phyloP scores from a whole-genome alignment of 257 asterid genomes.

The Solanum appendiculatum region DNA sequence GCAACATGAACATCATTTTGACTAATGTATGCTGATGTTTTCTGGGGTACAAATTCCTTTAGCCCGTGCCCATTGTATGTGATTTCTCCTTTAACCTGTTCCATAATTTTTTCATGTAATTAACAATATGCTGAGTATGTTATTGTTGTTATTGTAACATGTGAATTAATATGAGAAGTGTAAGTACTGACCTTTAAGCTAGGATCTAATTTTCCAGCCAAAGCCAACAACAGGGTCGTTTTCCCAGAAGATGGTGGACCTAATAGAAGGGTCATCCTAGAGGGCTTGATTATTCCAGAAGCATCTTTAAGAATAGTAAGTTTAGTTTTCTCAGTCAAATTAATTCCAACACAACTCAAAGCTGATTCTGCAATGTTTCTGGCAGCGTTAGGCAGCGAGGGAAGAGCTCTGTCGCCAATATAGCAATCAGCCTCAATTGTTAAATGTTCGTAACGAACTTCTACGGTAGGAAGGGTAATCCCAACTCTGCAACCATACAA shows the following conservation, averaged over 20 bases:
- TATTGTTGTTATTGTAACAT: not conserved
- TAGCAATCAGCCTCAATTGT: slow-evolving; percentile 44
- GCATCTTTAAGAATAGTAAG: slow-evolving; percentile 37
- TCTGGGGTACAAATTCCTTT: slow-evolving; percentile 69
- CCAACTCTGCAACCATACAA: slow-evolving; percentile 36
- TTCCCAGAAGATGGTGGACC: slow-evolving; percentile 74
- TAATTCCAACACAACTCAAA: slow-evolving; percentile 33
- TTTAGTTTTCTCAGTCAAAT: slow-evolving; percentile 29
- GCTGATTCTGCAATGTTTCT: slow-evolving; percentile 32
- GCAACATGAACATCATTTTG: slow-evolving; percentile 90
- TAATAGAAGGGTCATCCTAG: slow-evolving; percentile 62
- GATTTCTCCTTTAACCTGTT: slow-evolving; percentile 63
- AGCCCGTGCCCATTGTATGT: slow-evolving; percentile 74
- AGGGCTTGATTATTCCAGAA: slow-evolving; percentile 62
- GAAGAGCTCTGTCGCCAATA: slow-evolving; percentile 59
- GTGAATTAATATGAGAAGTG: not conserved
- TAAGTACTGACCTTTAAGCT: slow-evolving; percentile 36
- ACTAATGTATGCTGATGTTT: slow-evolving; percentile 93
- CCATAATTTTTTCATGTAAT: not conserved
- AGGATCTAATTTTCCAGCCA: slow-evolving; percentile 46
- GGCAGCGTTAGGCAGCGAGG: slow-evolving; percentile 42
- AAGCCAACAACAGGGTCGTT: slow-evolving; percentile 50
- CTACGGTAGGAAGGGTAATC: slow-evolving; percentile 38
- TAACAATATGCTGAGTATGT: not conserved
- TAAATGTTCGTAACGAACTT: slow-evolving; percentile 50